phyloP scores from a whole-genome alignment of 2,329 filamentous ascomycete species.

The Calonectria honghensis region DNA sequence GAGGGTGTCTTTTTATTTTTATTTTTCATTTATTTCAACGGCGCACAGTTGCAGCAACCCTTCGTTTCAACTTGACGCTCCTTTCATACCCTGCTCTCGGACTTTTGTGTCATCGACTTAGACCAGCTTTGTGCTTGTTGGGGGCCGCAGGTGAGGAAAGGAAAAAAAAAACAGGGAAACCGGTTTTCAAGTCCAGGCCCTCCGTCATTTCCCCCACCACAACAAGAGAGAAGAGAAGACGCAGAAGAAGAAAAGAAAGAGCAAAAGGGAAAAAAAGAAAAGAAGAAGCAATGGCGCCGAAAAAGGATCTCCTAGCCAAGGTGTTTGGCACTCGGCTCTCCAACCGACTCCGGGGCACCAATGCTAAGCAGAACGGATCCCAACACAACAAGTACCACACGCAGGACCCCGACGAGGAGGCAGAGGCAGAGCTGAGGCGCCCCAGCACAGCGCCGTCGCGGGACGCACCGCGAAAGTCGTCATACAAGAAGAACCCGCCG shows the following conservation, averaged over 20 bases:
- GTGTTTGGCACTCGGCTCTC: constrained; percentile 32
- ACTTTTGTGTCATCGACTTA: background rate
- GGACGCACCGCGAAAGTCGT: constrained; percentile 2
- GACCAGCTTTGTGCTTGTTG: background rate
- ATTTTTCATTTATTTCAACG: background rate
- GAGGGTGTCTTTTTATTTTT: background rate
- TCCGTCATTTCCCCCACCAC: background rate
- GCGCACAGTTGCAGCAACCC: background rate
- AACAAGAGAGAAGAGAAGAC: background rate
- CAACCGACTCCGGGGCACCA: constrained; percentile 21
- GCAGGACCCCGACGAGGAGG: constrained; percentile 12
- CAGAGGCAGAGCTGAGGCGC: background rate
- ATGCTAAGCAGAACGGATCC: constrained; percentile 5
- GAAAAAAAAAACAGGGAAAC: background rate
- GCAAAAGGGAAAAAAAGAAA: background rate
- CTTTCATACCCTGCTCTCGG: background rate
- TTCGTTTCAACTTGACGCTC: constrained; percentile 1
- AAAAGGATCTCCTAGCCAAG: constrained; percentile 25
- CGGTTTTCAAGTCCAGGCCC: background rate
- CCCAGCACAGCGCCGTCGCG: constrained; percentile 18
- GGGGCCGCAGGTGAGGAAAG: background rate
- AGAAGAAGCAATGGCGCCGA: background rate
- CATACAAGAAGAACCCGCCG: constrained; percentile 14
- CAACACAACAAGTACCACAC: background rate
- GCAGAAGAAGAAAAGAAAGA: background rate